Percentiles rank a stretch among this genome's conserved stretches.
phyloP scores from a whole-genome alignment of 768 basidiomycete genomes.

The Pleurotus ostreatus region DNA sequence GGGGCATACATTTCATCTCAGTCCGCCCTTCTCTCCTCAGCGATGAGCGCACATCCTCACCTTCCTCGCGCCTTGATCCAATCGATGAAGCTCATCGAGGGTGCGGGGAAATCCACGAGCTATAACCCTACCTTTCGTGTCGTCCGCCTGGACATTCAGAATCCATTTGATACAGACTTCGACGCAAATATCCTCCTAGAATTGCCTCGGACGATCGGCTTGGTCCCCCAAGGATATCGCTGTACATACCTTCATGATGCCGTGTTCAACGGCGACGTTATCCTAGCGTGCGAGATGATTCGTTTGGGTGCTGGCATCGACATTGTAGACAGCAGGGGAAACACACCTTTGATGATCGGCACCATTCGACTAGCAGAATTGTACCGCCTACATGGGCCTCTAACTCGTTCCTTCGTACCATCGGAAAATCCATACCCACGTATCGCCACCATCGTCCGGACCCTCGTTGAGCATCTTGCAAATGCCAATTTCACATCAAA shows the following conservation, averaged over 20 bases:
- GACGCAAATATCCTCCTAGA: slow-evolving; percentile 4
- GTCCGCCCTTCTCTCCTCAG: neutral
- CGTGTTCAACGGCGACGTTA: slow-evolving; percentile 3
- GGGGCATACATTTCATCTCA: neutral
- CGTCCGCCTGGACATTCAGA: slow-evolving; percentile 1
- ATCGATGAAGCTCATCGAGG: slow-evolving; percentile 3
- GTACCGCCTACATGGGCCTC: neutral
- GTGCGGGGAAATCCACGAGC: neutral
- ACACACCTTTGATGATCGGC: slow-evolving; percentile 8
- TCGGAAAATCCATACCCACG: slow-evolving; percentile 1
- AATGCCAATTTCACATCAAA: slow-evolving; percentile 10
- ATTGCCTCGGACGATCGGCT: neutral
- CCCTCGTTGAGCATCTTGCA: slow-evolving; percentile 18
- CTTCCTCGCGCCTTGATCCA: neutral
- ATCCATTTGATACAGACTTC: slow-evolving; percentile 5
- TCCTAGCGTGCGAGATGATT: slow-evolving; percentile 12
- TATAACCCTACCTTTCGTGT: slow-evolving; percentile 4
- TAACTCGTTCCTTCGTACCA: neutral
- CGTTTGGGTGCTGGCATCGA: slow-evolving; percentile 9
- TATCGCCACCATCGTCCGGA: slow-evolving; percentile 9
- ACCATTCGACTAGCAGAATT: neutral
- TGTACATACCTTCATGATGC: slow-evolving; percentile 9
- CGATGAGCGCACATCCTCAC: slow-evolving; percentile 1
- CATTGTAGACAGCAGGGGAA: slow-evolving; percentile 3
- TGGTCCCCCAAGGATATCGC: neutral